Conservation (phyloP, 768 basidiomycete species). For the Rickenella mellea region DNA sequence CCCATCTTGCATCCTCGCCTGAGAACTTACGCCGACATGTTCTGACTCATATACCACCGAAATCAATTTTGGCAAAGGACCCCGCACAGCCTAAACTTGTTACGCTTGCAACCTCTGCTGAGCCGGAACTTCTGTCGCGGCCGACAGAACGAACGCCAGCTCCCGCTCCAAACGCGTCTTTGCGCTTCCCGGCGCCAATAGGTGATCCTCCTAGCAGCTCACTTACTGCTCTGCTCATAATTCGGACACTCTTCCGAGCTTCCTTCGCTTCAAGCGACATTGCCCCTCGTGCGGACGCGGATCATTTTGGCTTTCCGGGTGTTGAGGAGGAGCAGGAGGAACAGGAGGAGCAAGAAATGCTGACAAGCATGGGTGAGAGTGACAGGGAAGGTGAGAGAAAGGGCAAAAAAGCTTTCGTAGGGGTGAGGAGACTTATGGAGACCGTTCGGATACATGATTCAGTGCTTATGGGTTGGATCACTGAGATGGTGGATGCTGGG, state of each 20-base stretch:
- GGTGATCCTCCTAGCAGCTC: slow-evolving; percentile 64
- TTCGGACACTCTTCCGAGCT: slow-evolving; percentile 75
- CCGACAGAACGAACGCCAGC: slow-evolving; percentile 66
- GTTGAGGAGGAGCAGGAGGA: slow-evolving; percentile 73
- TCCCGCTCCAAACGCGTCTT: slow-evolving; percentile 53
- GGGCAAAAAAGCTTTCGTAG: slow-evolving; percentile 64
- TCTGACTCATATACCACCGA: slow-evolving; percentile 65
- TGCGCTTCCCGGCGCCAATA: slow-evolving; percentile 50
- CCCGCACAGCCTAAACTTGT: slow-evolving; percentile 68
- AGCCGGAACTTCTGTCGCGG: slow-evolving; percentile 45
- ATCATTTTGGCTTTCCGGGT: slow-evolving; percentile 88
- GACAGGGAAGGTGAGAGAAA: slow-evolving; percentile 63
- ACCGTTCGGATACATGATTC: slow-evolving; percentile 52
- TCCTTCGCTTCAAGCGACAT: slow-evolving; percentile 65
- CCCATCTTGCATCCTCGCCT: slow-evolving; percentile 35
- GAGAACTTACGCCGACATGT: slow-evolving; percentile 54
- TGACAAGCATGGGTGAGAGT: slow-evolving; percentile 19
- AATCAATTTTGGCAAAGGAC: slow-evolving; percentile 45
- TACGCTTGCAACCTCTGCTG: slow-evolving; percentile 48
- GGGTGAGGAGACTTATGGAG: slow-evolving; percentile 50
- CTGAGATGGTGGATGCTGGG: slow-evolving; percentile 48
- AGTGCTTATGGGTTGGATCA: slow-evolving; percentile 46
- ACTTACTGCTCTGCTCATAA: slow-evolving; percentile 70
- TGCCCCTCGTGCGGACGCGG: slow-evolving; percentile 63
- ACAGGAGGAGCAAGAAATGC: slow-evolving; percentile 31